phyloP scores from a whole-genome alignment of 768 basidiomycete species.

The Tulasnella sp. region DNA sequence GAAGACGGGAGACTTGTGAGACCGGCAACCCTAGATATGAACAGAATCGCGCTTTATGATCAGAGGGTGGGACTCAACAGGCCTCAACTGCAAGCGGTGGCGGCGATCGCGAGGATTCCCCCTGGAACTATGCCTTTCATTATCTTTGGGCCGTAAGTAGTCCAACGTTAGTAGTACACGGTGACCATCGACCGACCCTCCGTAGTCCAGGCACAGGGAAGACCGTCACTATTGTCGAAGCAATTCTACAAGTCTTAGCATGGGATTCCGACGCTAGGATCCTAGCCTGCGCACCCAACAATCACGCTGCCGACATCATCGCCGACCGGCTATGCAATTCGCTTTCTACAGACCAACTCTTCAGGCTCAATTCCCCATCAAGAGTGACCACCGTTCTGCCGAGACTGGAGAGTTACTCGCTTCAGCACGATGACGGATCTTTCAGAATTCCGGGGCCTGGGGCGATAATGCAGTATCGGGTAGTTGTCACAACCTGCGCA shows the following conservation, averaged over 20 bases:
- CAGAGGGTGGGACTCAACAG: slow-evolving; percentile 5
- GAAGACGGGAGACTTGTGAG: slow-evolving; percentile 25
- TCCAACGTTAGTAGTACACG: background rate
- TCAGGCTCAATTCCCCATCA: slow-evolving; percentile 37
- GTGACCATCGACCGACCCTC: too few species aligned
- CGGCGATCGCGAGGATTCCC: slow-evolving; percentile 21
- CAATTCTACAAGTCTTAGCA: slow-evolving; percentile 20
- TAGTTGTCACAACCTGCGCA: slow-evolving; percentile 66
- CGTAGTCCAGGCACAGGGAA: slow-evolving; percentile 30
- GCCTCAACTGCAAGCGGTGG: slow-evolving; percentile 29
- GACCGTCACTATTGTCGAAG: slow-evolving; percentile 31
- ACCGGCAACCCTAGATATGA: background rate
- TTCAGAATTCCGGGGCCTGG: slow-evolving; percentile 46
- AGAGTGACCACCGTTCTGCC: background rate
- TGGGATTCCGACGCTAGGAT: slow-evolving; percentile 1
- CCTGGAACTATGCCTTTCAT: slow-evolving; percentile 31
- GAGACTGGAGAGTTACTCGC: slow-evolving; percentile 4
- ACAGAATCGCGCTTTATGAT: slow-evolving; percentile 32
- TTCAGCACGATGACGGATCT: background rate
- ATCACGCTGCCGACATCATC: slow-evolving; percentile 35
- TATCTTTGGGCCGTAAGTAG: slow-evolving; percentile 35
- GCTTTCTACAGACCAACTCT: slow-evolving; percentile 21
- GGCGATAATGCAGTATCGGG: slow-evolving; percentile 51
- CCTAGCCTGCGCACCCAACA: slow-evolving; percentile 30
- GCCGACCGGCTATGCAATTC: background rate